Evolutionary conservation across 1,139 yeast species (phyloP).

Genomic region (Geotrichum restrictum): DNA sequence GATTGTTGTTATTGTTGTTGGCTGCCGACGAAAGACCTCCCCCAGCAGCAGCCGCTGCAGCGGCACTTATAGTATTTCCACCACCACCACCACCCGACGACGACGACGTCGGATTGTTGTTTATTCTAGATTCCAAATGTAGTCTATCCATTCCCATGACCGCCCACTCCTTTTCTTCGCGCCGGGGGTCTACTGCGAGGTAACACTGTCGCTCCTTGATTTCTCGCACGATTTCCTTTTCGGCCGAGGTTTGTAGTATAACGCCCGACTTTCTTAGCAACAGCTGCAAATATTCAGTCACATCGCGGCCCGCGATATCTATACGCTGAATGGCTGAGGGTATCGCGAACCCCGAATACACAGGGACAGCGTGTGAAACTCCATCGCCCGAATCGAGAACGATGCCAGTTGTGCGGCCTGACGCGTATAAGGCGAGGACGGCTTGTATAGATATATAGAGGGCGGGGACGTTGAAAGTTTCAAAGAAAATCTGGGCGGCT

Average conservation of each 20-base stretch:
- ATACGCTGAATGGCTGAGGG: conserved; percentile 69
- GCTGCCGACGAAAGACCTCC: conserved; percentile 10
- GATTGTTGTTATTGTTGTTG: conserved; percentile 5
- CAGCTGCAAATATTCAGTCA: conserved; percentile 68
- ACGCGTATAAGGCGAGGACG: conserved; percentile 76
- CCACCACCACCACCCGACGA: neutral
- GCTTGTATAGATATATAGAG: conserved; percentile 81
- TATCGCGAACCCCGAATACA: conserved; percentile 80
- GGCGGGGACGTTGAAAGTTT: conserved; percentile 82
- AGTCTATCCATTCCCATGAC: conserved; percentile 21
- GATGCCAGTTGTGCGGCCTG: conserved; percentile 87
- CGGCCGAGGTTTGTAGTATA: conserved; percentile 63
- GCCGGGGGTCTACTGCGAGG: conserved; percentile 61
- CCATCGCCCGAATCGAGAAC: conserved; percentile 93
- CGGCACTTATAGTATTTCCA: neutral
- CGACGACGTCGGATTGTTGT: conserved; percentile 3
- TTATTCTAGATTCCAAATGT: neutral
- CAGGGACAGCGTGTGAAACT: conserved; percentile 82
- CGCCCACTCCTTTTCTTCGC: conserved; percentile 50
- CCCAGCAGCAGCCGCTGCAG: neutral
- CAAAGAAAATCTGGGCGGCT: conserved; percentile 76
- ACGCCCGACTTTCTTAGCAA: conserved; percentile 68
- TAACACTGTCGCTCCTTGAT: conserved; percentile 75
- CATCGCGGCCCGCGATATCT: conserved; percentile 83
- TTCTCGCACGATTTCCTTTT: conserved; percentile 71